Conservation (phyloP, 192 early-diverging fungal species). For the Entomortierella beljakovae region DNA sequence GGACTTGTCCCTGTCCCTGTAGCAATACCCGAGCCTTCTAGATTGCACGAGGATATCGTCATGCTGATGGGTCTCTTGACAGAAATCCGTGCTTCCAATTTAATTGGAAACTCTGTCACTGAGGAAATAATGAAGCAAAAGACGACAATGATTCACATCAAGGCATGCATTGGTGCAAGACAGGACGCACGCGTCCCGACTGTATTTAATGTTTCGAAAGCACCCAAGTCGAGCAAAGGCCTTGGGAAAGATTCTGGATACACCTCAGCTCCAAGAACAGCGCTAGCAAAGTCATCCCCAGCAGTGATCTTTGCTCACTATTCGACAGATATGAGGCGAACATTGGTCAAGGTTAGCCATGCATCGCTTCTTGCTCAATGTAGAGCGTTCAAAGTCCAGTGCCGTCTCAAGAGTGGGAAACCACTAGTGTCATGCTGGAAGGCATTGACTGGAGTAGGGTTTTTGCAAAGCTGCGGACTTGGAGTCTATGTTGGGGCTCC, state of each 20-base stretch:
- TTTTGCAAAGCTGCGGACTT: constrained; percentile 31
- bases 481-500: constrained; percentile 50
- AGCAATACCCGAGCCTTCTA: constrained; percentile 64
- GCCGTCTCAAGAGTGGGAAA: constrained; percentile 55
- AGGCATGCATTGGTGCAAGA: constrained; percentile 55
- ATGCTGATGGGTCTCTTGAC: constrained; percentile 65
- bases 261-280: constrained; percentile 26
- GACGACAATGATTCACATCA: constrained; percentile 63
- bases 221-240: constrained; percentile 66
- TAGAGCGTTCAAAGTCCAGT: constrained; percentile 66
- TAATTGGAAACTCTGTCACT: constrained; percentile 70
- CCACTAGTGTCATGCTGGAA: constrained; percentile 54
- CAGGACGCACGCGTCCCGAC: constrained; percentile 63
- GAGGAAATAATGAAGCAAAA: constrained; percentile 76
- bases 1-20: constrained; percentile 78
- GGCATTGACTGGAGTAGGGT: constrained; percentile 39
- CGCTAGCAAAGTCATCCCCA: constrained; percentile 9
- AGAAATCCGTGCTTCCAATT: constrained; percentile 63
- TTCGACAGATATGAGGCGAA: constrained; percentile 57
- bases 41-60: constrained; percentile 73
- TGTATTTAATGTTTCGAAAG: constrained; percentile 69
- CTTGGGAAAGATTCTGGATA: constrained; percentile 55
- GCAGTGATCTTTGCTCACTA: constrained; percentile 69
- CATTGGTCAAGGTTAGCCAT: constrained; percentile 59
- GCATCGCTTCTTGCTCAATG: constrained; percentile 66